Conservation (phyloP, 768 basidiomycete species). For the Cytidiella melzeri region DNA sequence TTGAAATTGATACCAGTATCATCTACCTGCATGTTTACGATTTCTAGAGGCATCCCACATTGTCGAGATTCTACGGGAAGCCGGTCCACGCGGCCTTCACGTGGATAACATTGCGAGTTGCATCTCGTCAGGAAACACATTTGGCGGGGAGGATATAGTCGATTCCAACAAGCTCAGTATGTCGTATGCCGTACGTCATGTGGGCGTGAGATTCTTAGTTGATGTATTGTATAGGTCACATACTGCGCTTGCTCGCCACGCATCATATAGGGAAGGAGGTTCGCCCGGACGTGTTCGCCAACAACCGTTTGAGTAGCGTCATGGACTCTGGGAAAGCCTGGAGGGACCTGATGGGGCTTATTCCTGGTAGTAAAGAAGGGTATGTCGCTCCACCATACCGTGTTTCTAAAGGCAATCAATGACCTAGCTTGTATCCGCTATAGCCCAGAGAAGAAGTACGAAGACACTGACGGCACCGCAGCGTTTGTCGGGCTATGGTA, state of each 20-base stretch:
- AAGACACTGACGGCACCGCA: slow-evolving; percentile 56
- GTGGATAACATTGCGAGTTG: slow-evolving; percentile 33
- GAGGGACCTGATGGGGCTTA: slow-evolving; percentile 33
- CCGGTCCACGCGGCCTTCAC: slow-evolving; percentile 48
- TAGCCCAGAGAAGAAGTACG: slow-evolving; percentile 62
- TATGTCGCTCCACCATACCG: slow-evolving; percentile 22
- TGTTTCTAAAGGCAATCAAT: neutral
- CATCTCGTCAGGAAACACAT: slow-evolving; percentile 36
- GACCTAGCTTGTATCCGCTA: neutral
- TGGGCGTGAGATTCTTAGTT: neutral
- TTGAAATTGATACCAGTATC: slow-evolving; percentile 41
- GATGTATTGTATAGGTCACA: slow-evolving; percentile 44
- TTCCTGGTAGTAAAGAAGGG: slow-evolving; percentile 25
- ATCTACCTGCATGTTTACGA: slow-evolving; percentile 69
- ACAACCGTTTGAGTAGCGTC: slow-evolving; percentile 63
- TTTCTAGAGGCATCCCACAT: slow-evolving; percentile 68
- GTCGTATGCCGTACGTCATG: slow-evolving; percentile 14
- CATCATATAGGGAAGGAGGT: slow-evolving; percentile 71
- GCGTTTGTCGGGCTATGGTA: slow-evolving; percentile 70
- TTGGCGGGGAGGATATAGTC: slow-evolving; percentile 32
- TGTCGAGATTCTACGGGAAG: slow-evolving; percentile 62
- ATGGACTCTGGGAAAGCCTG: slow-evolving; percentile 62
- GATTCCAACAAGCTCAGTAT: slow-evolving; percentile 46
- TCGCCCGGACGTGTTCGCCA: slow-evolving; percentile 64
- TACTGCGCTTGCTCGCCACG: slow-evolving; percentile 69